A percentile compares a stretch with the other conserved stretches of the same genome.
These are phyloP conservation scores for Didymellaceae sp. DNA, from an alignment of 2,329 filamentous ascomycete species.

Conservation along the genomic window DNA sequence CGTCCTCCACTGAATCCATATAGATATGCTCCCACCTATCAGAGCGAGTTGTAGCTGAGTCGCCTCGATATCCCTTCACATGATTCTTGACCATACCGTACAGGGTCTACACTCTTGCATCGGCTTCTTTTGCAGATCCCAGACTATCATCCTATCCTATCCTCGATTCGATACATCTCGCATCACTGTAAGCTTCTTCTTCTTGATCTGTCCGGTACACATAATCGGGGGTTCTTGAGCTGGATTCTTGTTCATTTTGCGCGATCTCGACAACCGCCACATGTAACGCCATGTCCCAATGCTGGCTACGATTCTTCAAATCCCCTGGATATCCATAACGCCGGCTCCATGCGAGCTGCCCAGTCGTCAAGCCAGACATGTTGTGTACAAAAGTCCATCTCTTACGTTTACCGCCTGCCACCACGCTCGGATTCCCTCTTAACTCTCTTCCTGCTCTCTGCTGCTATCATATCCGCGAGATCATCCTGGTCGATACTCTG, in stretches of 20 bases:
- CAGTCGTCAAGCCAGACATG: slow-evolving; percentile 20
- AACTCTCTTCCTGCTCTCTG: slow-evolving; percentile 87
- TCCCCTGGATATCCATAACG: slow-evolving; percentile 29
- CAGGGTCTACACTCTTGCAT: neutral
- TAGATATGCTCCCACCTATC: too few species aligned
- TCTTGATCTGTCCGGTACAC: slow-evolving; percentile 12
- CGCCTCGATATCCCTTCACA: neutral
- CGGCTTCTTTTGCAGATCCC: neutral
- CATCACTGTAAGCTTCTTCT: slow-evolving; percentile 12
- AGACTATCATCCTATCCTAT: neutral
- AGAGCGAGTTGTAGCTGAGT: neutral
- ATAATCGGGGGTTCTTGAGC: slow-evolving; percentile 24
- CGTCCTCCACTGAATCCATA: too few species aligned
- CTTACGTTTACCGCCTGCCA: slow-evolving; percentile 57
- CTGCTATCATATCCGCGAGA: slow-evolving; percentile 92
- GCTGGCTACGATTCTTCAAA: slow-evolving; percentile 24
- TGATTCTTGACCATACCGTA: neutral
- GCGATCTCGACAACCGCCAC: slow-evolving; percentile 20
- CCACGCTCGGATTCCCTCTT: slow-evolving; percentile 84
- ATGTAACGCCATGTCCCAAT: slow-evolving; percentile 36
- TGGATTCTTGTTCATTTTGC: slow-evolving; percentile 38
- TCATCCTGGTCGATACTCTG: slow-evolving; percentile 86
- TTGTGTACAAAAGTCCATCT: slow-evolving; percentile 32
- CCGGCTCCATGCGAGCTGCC: slow-evolving; percentile 29
- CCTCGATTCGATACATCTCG: neutral